Percentiles rank a stretch among this genome's conserved stretches.
Evolutionary conservation across 208 protist genomes (phyloP).

Genomic region (Crithidia mellificae): DNA sequence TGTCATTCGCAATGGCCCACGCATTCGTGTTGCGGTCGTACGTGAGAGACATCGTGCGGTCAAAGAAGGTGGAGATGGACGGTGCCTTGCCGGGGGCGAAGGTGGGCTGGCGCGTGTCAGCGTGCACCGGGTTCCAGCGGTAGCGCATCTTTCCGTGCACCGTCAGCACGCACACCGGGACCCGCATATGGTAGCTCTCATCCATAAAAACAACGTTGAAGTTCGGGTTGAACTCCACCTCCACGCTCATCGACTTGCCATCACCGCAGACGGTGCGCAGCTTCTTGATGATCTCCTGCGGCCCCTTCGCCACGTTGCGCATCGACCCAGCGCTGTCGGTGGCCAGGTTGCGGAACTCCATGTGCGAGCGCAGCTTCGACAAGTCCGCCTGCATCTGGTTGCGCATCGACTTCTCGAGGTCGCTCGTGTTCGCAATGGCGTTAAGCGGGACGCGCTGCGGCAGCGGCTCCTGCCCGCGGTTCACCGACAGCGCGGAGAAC

Average conservation of each 20-base stretch:
- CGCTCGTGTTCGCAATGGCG: slow-evolving; percentile 44
- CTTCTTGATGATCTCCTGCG: slow-evolving; percentile 46
- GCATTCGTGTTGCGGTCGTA: slow-evolving; percentile 31
- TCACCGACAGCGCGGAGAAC: slow-evolving; percentile 46
- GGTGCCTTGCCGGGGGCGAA: slow-evolving; percentile 44
- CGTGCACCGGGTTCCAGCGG: slow-evolving; percentile 55
- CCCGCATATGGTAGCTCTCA: slow-evolving; percentile 46
- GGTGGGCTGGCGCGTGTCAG: slow-evolving; percentile 37
- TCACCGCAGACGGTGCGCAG: slow-evolving; percentile 53
- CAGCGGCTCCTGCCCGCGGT: slow-evolving; percentile 56
- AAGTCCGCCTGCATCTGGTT: slow-evolving; percentile 65
- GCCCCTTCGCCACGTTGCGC: slow-evolving; percentile 51
- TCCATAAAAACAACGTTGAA: slow-evolving; percentile 62
- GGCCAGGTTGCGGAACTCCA: slow-evolving; percentile 71
- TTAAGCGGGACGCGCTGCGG: slow-evolving; percentile 54
- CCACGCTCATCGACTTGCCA: slow-evolving; percentile 40
- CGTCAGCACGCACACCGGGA: slow-evolving; percentile 68
- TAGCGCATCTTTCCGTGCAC: slow-evolving; percentile 79
- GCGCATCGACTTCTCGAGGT: slow-evolving; percentile 52
- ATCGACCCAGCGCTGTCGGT: slow-evolving; percentile 51
- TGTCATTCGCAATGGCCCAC: slow-evolving; percentile 79
- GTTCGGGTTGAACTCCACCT: slow-evolving; percentile 63
- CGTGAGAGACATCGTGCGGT: slow-evolving; percentile 74
- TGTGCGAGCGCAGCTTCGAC: slow-evolving; percentile 35
- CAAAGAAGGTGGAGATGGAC: slow-evolving; percentile 72